phyloP scores from a whole-genome alignment of 345 rosid species.

The Citrus inodora region DNA sequence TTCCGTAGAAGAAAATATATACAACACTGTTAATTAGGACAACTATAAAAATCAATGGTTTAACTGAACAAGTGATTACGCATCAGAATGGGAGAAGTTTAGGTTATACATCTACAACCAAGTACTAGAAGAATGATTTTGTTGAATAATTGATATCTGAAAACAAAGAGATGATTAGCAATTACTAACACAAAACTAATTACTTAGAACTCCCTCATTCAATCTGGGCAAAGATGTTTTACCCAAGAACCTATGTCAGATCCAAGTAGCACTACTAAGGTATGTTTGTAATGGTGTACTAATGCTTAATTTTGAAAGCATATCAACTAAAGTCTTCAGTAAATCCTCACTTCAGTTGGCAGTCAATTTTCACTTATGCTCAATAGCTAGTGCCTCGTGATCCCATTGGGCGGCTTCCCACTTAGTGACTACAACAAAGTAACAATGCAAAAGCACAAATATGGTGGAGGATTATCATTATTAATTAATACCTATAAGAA shows the following conservation, averaged over 20 bases:
- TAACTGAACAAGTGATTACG: not conserved
- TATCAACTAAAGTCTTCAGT: not conserved
- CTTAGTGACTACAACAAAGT: not conserved
- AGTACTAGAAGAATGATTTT: not conserved
- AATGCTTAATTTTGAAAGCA: not conserved
- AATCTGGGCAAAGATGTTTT: not conserved
- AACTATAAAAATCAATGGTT: not conserved
- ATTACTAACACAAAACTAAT: not conserved
- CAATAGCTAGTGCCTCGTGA: not conserved
- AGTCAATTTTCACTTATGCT: too few species aligned
- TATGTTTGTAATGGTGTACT: not conserved
- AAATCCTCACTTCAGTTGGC: not conserved
- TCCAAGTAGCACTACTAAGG: not conserved
- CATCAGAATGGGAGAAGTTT: not conserved
- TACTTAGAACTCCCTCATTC: not conserved
- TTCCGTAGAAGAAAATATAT: not conserved
- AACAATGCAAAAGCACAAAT: not conserved
- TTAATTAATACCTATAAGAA: constrained; percentile 60
- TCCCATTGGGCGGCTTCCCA: not conserved
- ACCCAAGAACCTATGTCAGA: not conserved
- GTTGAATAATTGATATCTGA: not conserved
- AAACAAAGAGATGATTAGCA: not conserved
- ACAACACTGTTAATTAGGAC: not conserved
- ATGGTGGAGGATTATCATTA: not conserved
- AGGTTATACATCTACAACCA: not conserved